Base-by-base conservation (phyloP, 345 rosid species). In the Camelina laxa region DNA sequence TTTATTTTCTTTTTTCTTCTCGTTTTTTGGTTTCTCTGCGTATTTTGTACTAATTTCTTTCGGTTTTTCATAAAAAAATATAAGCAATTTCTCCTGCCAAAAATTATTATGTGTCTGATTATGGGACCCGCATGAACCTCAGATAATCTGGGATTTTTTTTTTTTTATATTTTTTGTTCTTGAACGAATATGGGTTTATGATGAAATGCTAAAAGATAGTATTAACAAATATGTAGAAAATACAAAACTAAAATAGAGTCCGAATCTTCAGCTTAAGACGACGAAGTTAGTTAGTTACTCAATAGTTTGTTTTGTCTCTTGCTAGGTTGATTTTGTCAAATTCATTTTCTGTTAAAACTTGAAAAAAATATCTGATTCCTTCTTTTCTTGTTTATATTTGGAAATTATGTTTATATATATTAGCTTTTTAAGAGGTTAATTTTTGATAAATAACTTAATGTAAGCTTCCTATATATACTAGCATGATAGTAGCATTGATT, bases 131-230 rank as follows among this genome's bases (percentile, higher is more conserved):
- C 65, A 41, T 49, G 55, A 66, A 12, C 67, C 38, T 36, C 59
- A 17, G 14, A 47, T 11, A 63, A 45, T 17, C 30, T 57, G 60
- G 22, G n/a, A 0, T 19, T 47, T 58, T 74, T 36, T 36, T 0
- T 30, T 35, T 58, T 74, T 47, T n/a, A n/a, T n/a, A n/a, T n/a
- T 47, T 24, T 35, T 51, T 12, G 15, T 49, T 75, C 35, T 24
- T 67, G 31, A 11, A 36, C 64, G 30, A 41, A 77, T 77, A 24
- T 77, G 77, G 81, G 72, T 65, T 71, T 77, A 71, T 59, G 64
- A 60, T 20, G 9, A 9, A 39, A 59, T 24, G 57, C n/a, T 16
- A 12, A 33, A 11, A 53, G 47, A 49, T 39, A 30, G 36, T 33
- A 33, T 5, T 56, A 54, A 45, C 49, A 59, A 58, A 66, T 36